Percentiles rank a stretch among this genome's conserved stretches.
phyloP scores from a whole-genome alignment of 2,329 filamentous ascomycete genomes.

The Huntiella abstrusa region DNA sequence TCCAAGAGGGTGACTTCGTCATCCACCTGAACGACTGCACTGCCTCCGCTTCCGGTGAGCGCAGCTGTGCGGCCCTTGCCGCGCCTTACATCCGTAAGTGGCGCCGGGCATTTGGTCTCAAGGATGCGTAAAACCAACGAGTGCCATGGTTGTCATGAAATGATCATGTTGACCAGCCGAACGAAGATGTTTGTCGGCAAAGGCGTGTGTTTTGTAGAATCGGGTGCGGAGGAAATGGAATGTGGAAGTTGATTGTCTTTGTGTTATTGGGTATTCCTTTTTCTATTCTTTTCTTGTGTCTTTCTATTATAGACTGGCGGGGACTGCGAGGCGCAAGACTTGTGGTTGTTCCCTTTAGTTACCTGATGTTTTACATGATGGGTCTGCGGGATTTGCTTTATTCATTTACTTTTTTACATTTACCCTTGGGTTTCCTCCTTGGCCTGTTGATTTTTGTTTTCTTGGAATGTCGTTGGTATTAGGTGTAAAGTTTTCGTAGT shows the following conservation, averaged over 20 bases:
- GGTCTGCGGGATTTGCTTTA: background rate
- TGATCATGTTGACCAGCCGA: no score
- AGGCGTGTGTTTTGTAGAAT: no score
- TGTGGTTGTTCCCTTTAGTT: no score
- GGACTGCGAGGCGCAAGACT: background rate
- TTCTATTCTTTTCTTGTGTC: slow-evolving; percentile 3
- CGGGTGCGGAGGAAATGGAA: no score
- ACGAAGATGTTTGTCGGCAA: no score
- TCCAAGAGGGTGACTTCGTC: slow-evolving; percentile 69
- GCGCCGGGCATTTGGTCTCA: slow-evolving; percentile 24
- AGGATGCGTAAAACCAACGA: slow-evolving; percentile 18
- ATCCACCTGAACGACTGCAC: slow-evolving; percentile 62
- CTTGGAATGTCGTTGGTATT: background rate
- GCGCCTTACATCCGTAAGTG: slow-evolving; percentile 29
- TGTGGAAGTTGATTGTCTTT: background rate
- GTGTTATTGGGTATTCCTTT: slow-evolving; percentile 1
- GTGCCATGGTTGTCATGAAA: no score
- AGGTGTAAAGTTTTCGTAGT: background rate
- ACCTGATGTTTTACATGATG: no score
- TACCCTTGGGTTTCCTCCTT: background rate
- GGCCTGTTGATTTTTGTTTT: background rate
- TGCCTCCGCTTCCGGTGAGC: slow-evolving; percentile 22
- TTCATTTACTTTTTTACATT: background rate
- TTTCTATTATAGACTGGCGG: background rate
- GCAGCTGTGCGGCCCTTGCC: slow-evolving; percentile 57